Evolutionary conservation across 192 early-diverging fungal species (phyloP), one percentile per base, ranked within the genome.

Genomic region (Dispira simplex): DNA sequence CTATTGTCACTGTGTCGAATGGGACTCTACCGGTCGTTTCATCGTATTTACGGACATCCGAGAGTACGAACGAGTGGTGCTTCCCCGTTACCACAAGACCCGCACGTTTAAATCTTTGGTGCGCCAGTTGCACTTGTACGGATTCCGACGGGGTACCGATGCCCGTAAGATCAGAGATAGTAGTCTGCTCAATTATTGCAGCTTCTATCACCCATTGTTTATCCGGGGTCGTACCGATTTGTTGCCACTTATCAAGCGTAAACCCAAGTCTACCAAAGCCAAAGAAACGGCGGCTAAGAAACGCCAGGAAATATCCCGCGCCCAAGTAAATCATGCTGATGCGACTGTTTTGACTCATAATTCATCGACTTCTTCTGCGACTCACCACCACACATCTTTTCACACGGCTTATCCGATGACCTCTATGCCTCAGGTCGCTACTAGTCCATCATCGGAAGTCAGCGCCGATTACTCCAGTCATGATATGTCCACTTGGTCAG

Each of bases 71-170:
- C 39, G 59, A 25, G 16, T 62, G 12, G 59, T 62, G 20, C 32
- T 62, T n/a, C 59, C 59, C 44, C 44, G 59, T 45, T 62, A 62
- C 44, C 59, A 62, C 59, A 44, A 62, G 28, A 62, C 59, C 44
- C 59, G 59, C 14, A 25, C 59, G 13, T 62, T 62, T 43, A 62
- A 62, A 25, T 62, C 59, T 18, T 45, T 62, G 59, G 59, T 62
- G 44, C 59, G 59, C 44, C 59, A 62, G 59, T 43, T 62, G 20
- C 59, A 62, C 26, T 45, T 62, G 44, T 62, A 62, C n/a, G 59
- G 59, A 13, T 62, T 62, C 43, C 59, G 59, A 3, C 59, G 59
- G 18, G 59, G 59, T 18, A 62, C 59, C 43, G 59, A 62, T 25
- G 59, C 59, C n/a, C 59, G 59, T 45, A 62, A 62, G 44, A 14